Evolutionary conservation across 2,329 filamentous ascomycete genomes (phyloP).

Genomic region (Monosporascus sp.): DNA sequence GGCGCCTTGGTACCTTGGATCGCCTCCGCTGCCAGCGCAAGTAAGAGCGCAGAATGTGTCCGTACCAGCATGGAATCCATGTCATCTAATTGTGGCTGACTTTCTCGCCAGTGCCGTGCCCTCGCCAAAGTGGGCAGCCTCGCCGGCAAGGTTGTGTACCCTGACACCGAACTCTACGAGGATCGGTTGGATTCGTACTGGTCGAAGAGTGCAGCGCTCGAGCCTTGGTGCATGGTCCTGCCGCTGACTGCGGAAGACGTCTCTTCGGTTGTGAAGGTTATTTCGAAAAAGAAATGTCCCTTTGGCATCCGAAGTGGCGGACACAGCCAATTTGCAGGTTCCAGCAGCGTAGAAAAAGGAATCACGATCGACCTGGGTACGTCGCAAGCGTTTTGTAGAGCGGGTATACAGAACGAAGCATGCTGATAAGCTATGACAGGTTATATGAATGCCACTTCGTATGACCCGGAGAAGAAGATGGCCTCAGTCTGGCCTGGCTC

Average conservation of each 20-base stretch:
- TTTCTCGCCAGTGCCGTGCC: neutral
- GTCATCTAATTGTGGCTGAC: neutral
- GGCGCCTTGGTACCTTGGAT: neutral
- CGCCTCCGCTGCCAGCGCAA: neutral
- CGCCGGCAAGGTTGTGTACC: neutral
- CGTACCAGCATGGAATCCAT: neutral
- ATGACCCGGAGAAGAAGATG: constrained; percentile 21
- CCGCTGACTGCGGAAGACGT: constrained; percentile 31
- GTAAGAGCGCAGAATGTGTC: neutral
- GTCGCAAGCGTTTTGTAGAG: neutral
- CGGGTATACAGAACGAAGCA: neutral
- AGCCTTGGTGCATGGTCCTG: constrained; percentile 31
- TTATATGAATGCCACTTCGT: constrained; percentile 26
- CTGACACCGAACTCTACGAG: neutral
- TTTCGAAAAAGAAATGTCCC: constrained; percentile 20
- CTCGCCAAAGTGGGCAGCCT: neutral
- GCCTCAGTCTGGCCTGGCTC: constrained; percentile 25
- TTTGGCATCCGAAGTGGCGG: constrained; percentile 19
- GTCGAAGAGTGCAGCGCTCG: constrained; percentile 30
- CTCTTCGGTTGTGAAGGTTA: constrained; percentile 28
- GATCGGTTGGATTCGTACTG: constrained; percentile 28
- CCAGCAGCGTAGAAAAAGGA: constrained; percentile 19
- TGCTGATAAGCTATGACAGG: constrained; percentile 4
- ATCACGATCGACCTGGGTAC: constrained; percentile 21
- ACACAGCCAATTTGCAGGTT: constrained; percentile 18